Evolutionary conservation across 306 rosid species (phyloP).

Genomic region (Begonia loranthoides): DNA sequence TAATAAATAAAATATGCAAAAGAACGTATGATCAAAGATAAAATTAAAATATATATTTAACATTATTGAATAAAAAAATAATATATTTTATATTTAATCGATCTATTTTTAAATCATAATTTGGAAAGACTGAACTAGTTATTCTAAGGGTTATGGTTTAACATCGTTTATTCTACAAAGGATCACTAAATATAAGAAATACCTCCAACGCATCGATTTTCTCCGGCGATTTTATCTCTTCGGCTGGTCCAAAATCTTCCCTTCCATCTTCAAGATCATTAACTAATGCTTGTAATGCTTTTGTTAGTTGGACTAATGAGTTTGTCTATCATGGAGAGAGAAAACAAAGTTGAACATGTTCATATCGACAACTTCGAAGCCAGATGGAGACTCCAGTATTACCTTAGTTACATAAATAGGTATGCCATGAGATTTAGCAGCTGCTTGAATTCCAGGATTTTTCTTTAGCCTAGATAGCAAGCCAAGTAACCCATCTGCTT

Average conservation of each 20-base stretch:
- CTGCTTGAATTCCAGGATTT: conserved; percentile 82
- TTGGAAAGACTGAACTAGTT: no score
- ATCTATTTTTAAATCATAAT: no score
- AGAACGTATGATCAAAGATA: no score
- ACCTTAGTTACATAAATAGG: conserved; percentile 78
- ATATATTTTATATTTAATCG: no score
- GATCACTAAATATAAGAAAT: conserved; percentile 12
- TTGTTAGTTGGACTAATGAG: conserved; percentile 67
- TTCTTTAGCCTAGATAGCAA: conserved; percentile 84
- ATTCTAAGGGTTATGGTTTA: background rate
- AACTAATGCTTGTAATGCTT: conserved; percentile 51
- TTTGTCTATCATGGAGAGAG: conserved; percentile 37
- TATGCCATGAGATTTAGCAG: conserved; percentile 65
- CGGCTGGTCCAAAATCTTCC: conserved; percentile 38
- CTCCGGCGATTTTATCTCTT: conserved; percentile 41
- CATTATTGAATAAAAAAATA: no score
- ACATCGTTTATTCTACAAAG: background rate
- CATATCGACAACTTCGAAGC: no score
- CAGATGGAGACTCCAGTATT: background rate
- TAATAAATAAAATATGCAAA: no score
- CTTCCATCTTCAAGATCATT: conserved; percentile 58
- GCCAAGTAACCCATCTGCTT: conserved; percentile 82
- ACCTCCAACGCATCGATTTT: conserved; percentile 87
- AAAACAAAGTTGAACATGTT: background rate
- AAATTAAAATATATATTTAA: no score